Evolutionary conservation across 202 grass and related monocot species (phyloP), one percentile per base, ranked within the genome.

Genomic region (Schoenoplectus tabernaemontani): DNA sequence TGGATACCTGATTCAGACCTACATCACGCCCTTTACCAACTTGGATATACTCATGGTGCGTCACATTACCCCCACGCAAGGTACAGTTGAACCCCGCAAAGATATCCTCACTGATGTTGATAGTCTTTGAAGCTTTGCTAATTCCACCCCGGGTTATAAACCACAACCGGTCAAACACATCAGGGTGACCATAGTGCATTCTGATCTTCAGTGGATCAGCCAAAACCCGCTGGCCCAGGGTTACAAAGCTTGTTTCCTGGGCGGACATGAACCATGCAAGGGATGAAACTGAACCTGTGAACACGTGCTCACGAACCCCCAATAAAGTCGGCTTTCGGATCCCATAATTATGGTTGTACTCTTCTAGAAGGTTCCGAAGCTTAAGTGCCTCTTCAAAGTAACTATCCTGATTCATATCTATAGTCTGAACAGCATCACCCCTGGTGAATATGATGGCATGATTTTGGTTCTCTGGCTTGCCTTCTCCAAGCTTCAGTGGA

Each of bases 221-320:
- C 26, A 97, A 47, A 86, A 97, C 93, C 30, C 93, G 77, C 80
- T 97, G 93, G 70, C 93, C 93, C 39, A 97, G 72, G 57, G 93
- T 97, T 20, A 97, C 93, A 87, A 97, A 97, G 78, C 93, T 97
- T 76, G 85, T 93, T 85, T 97, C 93, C 33, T 97, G 93, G 23
- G 93, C 93, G 78, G 93, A 97, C 91, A 97, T 97, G 82, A 97
- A 97, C 93, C 91, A 93, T 76, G 93, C 93, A 16, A 97, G 87
- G 47, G 93, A 97, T 47, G 93, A 97, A 59, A 97, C 93, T 4
- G 93, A 97, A 83, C 93, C 93, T 32, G 93, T 97, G 78, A 97
- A 97, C 15, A 97, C 93, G 62, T 97, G 91, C 84, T 97, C 93
- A 50, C 93, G 89, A 84, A 97, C 91, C 53, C 93, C 93, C 46